Evolutionary conservation across 257 asterid genomes (phyloP).

Genomic region (Pogostemon cablin): DNA sequence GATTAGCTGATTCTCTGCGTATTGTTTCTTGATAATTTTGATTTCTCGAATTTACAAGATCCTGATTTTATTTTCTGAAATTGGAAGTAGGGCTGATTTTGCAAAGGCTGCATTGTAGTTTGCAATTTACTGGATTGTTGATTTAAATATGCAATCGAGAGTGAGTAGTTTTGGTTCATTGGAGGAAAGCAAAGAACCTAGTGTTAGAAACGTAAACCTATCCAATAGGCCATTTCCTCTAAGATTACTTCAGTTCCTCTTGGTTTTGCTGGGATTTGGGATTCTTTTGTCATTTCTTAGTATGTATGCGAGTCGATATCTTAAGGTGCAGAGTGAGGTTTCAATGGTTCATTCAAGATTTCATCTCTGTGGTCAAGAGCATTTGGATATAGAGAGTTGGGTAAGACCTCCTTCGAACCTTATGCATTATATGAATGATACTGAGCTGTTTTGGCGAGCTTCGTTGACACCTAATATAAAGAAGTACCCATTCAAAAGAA

Average conservation of each 20-base stretch:
- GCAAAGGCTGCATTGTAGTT: conserved; percentile 26
- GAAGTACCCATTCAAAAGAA: conserved; percentile 68
- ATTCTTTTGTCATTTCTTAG: conserved; percentile 64
- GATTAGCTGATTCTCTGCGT: not conserved
- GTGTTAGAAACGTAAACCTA: conserved; percentile 43
- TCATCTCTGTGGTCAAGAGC: conserved; percentile 52
- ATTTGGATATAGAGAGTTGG: conserved; percentile 51
- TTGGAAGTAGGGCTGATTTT: conserved; percentile 30
- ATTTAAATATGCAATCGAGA: conserved; percentile 62
- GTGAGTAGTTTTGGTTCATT: conserved; percentile 62
- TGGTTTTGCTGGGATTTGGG: conserved; percentile 72
- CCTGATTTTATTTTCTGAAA: conserved; percentile 29
- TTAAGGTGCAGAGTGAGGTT: conserved; percentile 52
- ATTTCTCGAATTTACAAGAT: not conserved
- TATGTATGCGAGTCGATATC: conserved; percentile 56
- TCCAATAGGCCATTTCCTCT: conserved; percentile 61
- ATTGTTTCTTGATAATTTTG: conserved; percentile 6
- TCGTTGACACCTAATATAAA: conserved; percentile 61
- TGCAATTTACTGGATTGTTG: conserved; percentile 8
- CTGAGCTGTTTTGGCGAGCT: conserved; percentile 84
- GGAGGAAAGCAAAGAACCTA: conserved; percentile 69
- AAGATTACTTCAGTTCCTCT: conserved; percentile 64
- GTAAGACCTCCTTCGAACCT: conserved; percentile 55
- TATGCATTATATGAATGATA: conserved; percentile 69
- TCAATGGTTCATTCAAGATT: conserved; percentile 45